Conservation (phyloP, 306 rosid genomes). For the Casuarina cunninghamiana region DNA sequence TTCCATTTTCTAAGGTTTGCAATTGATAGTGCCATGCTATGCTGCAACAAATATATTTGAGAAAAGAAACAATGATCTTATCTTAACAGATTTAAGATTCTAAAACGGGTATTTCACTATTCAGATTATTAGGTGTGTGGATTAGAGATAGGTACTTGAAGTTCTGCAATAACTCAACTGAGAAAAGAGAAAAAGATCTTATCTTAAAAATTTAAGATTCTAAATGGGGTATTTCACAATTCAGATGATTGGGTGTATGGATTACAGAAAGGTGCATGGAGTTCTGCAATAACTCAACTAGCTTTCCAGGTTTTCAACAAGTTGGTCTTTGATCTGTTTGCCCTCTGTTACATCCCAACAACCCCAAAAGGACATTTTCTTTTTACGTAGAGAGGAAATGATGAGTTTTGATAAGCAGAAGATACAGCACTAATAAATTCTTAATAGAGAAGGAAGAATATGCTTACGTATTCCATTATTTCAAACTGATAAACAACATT, state of each 20-base stretch:
- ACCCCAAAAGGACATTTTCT: background rate
- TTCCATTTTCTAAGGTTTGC: background rate
- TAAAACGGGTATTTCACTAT: background rate
- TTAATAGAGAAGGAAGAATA: background rate
- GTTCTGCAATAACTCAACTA: background rate
- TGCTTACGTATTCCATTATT: slow-evolving; percentile 95
- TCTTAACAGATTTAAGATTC: background rate
- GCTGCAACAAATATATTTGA: background rate
- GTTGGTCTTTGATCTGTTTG: background rate
- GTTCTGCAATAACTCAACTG: background rate
- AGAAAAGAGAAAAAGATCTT: background rate
- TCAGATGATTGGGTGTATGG: background rate
- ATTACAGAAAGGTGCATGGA: background rate
- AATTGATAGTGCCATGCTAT: background rate
- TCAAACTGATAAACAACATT: slow-evolving; percentile 82
- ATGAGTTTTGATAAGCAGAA: background rate
- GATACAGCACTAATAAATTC: background rate
- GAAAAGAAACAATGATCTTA: background rate
- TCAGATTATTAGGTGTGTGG: background rate
- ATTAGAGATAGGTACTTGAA: background rate
- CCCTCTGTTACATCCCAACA: background rate
- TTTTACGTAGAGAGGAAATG: background rate
- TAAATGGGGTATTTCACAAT: background rate
- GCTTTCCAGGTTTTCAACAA: background rate
- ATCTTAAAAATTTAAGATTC: background rate